Percentiles rank a stretch among this genome's conserved stretches.
Conservation (phyloP, 176 grass and related monocot species). For the Oropetium thomaeum region DNA sequence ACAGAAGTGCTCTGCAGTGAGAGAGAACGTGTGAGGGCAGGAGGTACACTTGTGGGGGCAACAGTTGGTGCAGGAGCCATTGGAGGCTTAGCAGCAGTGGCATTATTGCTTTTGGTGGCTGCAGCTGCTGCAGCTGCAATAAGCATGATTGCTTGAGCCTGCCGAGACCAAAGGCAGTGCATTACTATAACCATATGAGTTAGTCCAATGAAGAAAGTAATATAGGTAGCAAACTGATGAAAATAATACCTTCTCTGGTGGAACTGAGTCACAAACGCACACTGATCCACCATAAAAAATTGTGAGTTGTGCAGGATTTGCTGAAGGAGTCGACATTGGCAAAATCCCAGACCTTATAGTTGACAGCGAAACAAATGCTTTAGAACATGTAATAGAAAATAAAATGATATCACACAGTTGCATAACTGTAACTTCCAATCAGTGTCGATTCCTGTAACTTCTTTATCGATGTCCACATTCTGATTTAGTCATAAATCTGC, state of each 20-base stretch:
- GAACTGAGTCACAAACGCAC: slow-evolving; percentile 76
- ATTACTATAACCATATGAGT: slow-evolving; percentile 18
- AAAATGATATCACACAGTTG: not conserved
- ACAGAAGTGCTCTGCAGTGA: slow-evolving; percentile 81
- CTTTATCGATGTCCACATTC: no score
- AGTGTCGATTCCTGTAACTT: not conserved
- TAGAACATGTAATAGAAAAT: slow-evolving; percentile 25
- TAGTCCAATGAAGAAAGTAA: not conserved
- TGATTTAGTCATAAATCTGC: not conserved
- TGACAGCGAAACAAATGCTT: slow-evolving; percentile 2
- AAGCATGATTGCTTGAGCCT: slow-evolving; percentile 97
- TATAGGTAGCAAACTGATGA: not conserved
- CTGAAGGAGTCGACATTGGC: slow-evolving; percentile 43
- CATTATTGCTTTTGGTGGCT: slow-evolving; percentile 35
- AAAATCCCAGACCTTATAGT: slow-evolving; percentile 39
- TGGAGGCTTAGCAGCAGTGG: slow-evolving; percentile 36
- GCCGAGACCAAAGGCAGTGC: slow-evolving; percentile 8
- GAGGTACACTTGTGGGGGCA: slow-evolving; percentile 24
- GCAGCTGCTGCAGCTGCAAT: slow-evolving; percentile 62
- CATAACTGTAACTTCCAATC: not conserved
- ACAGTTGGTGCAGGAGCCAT: slow-evolving; percentile 18
- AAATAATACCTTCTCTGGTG: slow-evolving; percentile 72
- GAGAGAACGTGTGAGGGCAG: slow-evolving; percentile 61
- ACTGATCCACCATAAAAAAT: slow-evolving; percentile 86
- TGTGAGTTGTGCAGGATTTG: slow-evolving; percentile 58